Evolutionary conservation across 257 asterid species (phyloP).

Genomic region (Thymus quinquecostatus): DNA sequence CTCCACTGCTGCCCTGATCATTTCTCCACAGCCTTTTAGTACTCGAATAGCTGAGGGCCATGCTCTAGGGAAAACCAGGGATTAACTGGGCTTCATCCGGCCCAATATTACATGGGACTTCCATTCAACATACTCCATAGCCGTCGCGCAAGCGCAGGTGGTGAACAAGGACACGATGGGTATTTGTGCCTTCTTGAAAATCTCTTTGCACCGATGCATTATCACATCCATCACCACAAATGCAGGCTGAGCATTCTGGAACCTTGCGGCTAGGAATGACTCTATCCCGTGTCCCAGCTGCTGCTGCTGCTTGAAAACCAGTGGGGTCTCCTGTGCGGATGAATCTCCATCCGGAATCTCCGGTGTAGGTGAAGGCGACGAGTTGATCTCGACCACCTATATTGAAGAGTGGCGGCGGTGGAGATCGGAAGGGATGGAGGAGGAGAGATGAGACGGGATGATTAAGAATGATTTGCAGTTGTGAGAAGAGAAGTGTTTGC

Average conservation of each 20-base stretch:
- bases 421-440: slow-evolving; percentile 54
- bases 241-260: slow-evolving; percentile 37
- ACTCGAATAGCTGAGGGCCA: slow-evolving; percentile 52
- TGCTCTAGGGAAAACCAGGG: slow-evolving; percentile 53
- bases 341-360: not conserved
- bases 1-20: not conserved
- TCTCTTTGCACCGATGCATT: slow-evolving; percentile 74
- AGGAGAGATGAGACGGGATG: slow-evolving; percentile 65
- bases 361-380: slow-evolving; percentile 22
- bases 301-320: slow-evolving; percentile 29
- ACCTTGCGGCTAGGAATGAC: slow-evolving; percentile 40
- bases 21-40: slow-evolving; percentile 25
- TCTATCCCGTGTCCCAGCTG: slow-evolving; percentile 55
- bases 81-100: slow-evolving; percentile 47
- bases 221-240: slow-evolving; percentile 70
- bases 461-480: slow-evolving; percentile 51
- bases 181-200: slow-evolving; percentile 47
- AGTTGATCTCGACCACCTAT: slow-evolving; percentile 39
- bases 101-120: slow-evolving; percentile 47
- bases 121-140: slow-evolving; percentile 68
- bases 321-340: not conserved
- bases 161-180: slow-evolving; percentile 60
- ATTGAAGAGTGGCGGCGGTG: slow-evolving; percentile 29
- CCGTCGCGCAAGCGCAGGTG: slow-evolving; percentile 70
- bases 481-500: slow-evolving; percentile 50